These are phyloP conservation scores for Euphrasia arctica DNA, from an alignment of 305 asterid genomes.

Conservation along the genomic window DNA sequence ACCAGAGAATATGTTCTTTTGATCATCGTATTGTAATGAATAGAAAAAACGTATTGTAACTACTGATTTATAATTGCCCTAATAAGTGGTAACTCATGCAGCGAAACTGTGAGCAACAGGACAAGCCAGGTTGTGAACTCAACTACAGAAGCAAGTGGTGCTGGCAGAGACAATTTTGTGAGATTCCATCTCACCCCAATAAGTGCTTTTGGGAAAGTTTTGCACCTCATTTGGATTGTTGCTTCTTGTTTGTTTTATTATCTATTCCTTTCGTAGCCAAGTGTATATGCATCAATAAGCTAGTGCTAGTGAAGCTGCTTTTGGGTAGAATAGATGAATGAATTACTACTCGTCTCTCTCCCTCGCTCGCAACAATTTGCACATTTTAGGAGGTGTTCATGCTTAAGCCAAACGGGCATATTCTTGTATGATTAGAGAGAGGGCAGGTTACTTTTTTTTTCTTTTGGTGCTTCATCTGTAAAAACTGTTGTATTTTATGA, in stretches of 20 bases:
- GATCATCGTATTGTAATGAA: neutral
- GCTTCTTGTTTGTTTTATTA: constrained; percentile 42
- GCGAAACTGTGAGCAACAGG: constrained; percentile 53
- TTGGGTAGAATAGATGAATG: constrained; percentile 23
- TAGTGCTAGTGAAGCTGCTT: constrained; percentile 18
- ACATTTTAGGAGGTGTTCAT: constrained; percentile 7
- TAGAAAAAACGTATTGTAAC: neutral
- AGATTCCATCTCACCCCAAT: constrained; percentile 31
- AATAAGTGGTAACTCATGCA: constrained; percentile 37
- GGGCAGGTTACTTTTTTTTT: constrained; percentile 22
- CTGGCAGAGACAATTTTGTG: constrained; percentile 32
- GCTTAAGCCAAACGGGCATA: constrained; percentile 5
- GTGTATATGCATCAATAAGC: constrained; percentile 36
- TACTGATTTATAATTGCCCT: neutral
- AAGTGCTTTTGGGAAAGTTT: constrained; percentile 21
- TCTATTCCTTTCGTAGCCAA: constrained; percentile 42
- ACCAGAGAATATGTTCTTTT: too few species aligned
- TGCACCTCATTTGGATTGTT: constrained; percentile 26
- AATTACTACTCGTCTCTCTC: constrained; percentile 16
- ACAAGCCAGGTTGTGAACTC: constrained; percentile 68
- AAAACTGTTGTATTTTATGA: constrained; percentile 16
- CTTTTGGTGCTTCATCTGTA: constrained; percentile 36
- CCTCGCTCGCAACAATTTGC: constrained; percentile 13
- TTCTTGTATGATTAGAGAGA: constrained; percentile 21
- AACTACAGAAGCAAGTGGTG: constrained; percentile 53